Percentiles rank a stretch among this genome's conserved stretches.
Evolutionary conservation across 1,139 yeast genomes (phyloP).

Genomic region (Tardiomyces blankii): DNA sequence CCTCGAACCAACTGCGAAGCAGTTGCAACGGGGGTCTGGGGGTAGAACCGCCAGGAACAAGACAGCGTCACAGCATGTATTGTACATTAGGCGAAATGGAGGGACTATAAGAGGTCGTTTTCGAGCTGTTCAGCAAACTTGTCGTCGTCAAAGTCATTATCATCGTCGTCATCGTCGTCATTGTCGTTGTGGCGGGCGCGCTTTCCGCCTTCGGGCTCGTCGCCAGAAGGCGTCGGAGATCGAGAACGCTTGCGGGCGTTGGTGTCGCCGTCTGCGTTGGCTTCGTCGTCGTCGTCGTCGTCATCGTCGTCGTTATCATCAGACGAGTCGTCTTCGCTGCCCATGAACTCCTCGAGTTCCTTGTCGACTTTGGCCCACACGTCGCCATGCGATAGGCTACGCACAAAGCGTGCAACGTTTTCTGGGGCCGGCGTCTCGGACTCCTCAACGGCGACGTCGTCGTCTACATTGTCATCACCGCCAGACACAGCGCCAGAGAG

Average conservation of each 20-base stretch:
- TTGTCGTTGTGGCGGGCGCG: conserved; percentile 3
- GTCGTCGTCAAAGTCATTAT: conserved; percentile 16
- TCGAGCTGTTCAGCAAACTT: conserved; percentile 5
- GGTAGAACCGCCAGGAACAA: too few species aligned
- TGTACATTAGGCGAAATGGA: conserved; percentile 1
- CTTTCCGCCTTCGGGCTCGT: conserved; percentile 9
- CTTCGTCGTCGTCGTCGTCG: conserved; percentile 4
- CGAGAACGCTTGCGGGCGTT: not conserved
- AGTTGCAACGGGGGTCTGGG: too few species aligned
- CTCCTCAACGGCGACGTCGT: conserved; percentile 25
- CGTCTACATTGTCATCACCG: conserved; percentile 10
- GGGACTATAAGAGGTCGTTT: not conserved
- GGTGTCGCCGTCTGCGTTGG: not conserved
- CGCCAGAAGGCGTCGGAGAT: conserved; percentile 1
- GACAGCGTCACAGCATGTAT: not conserved
- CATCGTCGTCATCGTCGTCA: conserved; percentile 12
- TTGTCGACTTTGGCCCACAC: conserved; percentile 29
- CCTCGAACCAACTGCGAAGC: too few species aligned
- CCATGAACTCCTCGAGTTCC: conserved; percentile 28
- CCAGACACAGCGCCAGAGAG: conserved; percentile 14
- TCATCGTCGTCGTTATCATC: conserved; percentile 13
- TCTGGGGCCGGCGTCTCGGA: conserved; percentile 31
- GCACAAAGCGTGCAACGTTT: conserved; percentile 20
- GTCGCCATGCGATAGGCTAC: conserved; percentile 22
- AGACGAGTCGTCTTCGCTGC: conserved; percentile 21